Percentiles rank a stretch among this genome's conserved stretches.
Evolutionary conservation across 192 early-diverging fungal genomes (phyloP).

Genomic region (Entrophospora sp.): DNA sequence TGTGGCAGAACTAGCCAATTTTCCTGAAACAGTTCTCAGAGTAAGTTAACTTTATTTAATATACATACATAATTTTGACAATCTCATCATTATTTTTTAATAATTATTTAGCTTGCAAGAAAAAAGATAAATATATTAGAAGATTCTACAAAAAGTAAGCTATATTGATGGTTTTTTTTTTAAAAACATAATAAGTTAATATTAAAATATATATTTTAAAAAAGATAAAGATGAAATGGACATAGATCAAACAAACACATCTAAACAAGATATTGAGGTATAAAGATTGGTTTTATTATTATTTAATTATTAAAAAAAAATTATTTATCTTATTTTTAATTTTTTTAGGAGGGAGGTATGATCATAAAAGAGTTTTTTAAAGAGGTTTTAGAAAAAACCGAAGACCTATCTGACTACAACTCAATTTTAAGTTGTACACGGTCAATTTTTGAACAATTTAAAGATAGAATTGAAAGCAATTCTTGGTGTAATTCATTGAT

Average conservation of each 20-base stretch:
- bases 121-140: conserved; percentile 84
- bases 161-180: conserved; percentile 3
- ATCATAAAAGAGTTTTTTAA: conserved; percentile 20
- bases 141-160: conserved; percentile 44
- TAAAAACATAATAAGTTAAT: background rate
- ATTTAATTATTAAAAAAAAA: background rate
- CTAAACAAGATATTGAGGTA: conserved; percentile 40
- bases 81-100: background rate
- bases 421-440: conserved; percentile 30
- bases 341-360: conserved; percentile 21
- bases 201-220: conserved; percentile 22
- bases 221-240: conserved; percentile 26
- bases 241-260: conserved; percentile 25
- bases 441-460: conserved; percentile 47
- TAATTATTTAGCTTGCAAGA: conserved; percentile 53
- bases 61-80: background rate
- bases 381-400: conserved; percentile 44
- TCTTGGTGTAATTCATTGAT: no score
- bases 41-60: background rate
- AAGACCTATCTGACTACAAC: conserved; percentile 25
- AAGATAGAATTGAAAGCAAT: conserved; percentile 45
- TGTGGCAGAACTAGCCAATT: conserved; percentile 89
- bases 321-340: conserved; percentile 1
- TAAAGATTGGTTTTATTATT: conserved; percentile 1
- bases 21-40: conserved; percentile 70